Base-by-base conservation (phyloP, 768 basidiomycete species). In the Sporobolomyces pararoseus region DNA sequence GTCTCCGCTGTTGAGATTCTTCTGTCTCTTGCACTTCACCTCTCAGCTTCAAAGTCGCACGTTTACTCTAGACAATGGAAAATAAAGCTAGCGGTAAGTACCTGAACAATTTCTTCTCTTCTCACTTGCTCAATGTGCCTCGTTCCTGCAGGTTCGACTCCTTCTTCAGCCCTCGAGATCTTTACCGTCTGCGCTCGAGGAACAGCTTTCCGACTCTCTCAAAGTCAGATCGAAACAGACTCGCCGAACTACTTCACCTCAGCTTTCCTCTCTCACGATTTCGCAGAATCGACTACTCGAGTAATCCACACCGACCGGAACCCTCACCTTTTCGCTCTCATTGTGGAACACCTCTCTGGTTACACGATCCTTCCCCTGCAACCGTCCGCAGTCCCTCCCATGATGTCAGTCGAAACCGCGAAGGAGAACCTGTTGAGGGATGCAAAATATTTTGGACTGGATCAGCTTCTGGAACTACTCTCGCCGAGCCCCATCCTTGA, bases 191-290 rank as follows among this genome's bases (percentile, higher is more conserved):
- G 44, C 37, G 46, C 57, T 37, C 69, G 73, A 23, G 52, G 25
- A 14, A 34, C 46, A 9, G 27, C 47, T n/a, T 74, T 68, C 35
- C 39, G 14, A 13, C 66, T 74, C n/a, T 37, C 49, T 27, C 37
- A 37, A 21, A 32, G 51, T 10, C 73, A 74, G 44, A 71, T 74
- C 66, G 44, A 63, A 53, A 58, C 51, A 50, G 73, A 74, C 57
- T 37, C 65, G 10, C 73, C 73, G 7, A 71, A 74, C 66, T 71
- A 58, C 57, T 74, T 74, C 63, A 67, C 73, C 4, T 21, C 65
- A 0, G 66, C 53, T 5, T 74, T 58, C 39, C 57, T 58, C 10
- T 23, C 35, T 25, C 12, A 27, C 23, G 37, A 42, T 25, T 70
- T 73, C 31, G 44, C 63, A 29, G 72, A 73, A 50, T 17, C 72